Evolutionary conservation across 257 asterid genomes (phyloP).

Genomic region (Apocynum venetum): DNA sequence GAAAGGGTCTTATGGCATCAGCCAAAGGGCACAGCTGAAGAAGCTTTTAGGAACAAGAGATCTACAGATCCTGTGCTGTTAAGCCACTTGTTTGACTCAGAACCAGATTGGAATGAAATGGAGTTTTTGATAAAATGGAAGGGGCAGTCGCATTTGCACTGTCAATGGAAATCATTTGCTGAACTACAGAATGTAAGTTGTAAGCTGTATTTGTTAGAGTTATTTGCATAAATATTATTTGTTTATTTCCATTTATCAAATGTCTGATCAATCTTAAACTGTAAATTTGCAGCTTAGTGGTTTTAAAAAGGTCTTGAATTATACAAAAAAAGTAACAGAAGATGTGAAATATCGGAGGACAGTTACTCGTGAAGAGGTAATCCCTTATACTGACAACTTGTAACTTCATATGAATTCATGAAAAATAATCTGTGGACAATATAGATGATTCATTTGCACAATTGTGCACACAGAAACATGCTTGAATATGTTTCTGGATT

Average conservation of each 20-base stretch:
- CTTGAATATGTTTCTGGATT: not conserved
- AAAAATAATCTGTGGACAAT: not conserved
- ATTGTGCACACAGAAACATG: not conserved
- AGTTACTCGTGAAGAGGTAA: slow-evolving; percentile 97
- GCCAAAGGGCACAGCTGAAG: slow-evolving; percentile 93
- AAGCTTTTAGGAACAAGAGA: slow-evolving; percentile 71
- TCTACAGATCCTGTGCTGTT: slow-evolving; percentile 69
- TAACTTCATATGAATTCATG: not conserved
- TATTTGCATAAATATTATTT: slow-evolving; percentile 7
- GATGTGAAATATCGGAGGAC: slow-evolving; percentile 83
- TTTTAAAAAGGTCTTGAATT: slow-evolving; percentile 94
- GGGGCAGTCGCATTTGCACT: slow-evolving; percentile 98
- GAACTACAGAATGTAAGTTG: slow-evolving; percentile 88
- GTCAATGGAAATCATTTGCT: slow-evolving; percentile 89
- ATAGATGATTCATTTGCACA: not conserved
- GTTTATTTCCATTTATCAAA: not conserved
- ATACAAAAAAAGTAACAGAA: slow-evolving; percentile 80
- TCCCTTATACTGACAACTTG: not conserved
- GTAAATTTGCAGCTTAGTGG: slow-evolving; percentile 91
- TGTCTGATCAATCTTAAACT: slow-evolving; percentile 23
- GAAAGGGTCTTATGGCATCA: slow-evolving; percentile 99
- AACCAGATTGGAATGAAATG: slow-evolving; percentile 79
- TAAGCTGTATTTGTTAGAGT: slow-evolving; percentile 1
- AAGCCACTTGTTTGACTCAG: slow-evolving; percentile 77
- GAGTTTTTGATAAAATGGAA: slow-evolving; percentile 96